A percentile compares a stretch with the other conserved stretches of the same genome.
Conservation (phyloP, 768 basidiomycete species). For the Serendipita sp. region DNA sequence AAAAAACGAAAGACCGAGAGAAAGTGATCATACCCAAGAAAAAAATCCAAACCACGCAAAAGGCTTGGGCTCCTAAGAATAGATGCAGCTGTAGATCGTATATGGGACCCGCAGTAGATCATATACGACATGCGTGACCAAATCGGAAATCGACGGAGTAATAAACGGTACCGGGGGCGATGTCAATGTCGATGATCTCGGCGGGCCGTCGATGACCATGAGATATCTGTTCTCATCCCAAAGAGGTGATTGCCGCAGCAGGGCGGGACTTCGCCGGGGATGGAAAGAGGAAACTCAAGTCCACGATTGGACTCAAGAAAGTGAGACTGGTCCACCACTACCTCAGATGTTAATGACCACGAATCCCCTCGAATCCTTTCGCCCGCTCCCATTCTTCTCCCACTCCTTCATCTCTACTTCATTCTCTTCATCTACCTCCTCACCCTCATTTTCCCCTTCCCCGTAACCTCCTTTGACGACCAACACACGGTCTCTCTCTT, state of each 20-base stretch:
- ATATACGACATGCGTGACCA: neutral
- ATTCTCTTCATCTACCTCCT: constrained; percentile 14
- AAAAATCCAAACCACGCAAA: neutral
- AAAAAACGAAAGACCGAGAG: neutral
- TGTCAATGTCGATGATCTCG: no score
- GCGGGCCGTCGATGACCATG: no score
- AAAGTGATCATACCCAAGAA: neutral
- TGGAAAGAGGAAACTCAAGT: neutral
- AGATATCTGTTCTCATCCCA: no score
- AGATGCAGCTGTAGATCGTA: neutral
- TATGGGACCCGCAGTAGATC: neutral
- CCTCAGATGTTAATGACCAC: constrained; percentile 52
- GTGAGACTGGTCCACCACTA: neutral
- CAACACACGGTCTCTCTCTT: neutral
- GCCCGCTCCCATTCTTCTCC: constrained; percentile 50
- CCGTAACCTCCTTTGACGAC: constrained; percentile 18
- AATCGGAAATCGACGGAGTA: neutral
- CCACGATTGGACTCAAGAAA: neutral
- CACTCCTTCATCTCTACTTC: constrained; percentile 21
- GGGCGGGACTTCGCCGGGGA: neutral
- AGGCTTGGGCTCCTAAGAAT: neutral
- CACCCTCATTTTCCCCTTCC: constrained; percentile 17
- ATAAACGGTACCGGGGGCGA: neutral
- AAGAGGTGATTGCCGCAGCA: neutral
- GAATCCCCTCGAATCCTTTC: constrained; percentile 63